Evolutionary conservation across 2,329 filamentous ascomycete species (phyloP).

Genomic region (Mollisiaceae sp.): DNA sequence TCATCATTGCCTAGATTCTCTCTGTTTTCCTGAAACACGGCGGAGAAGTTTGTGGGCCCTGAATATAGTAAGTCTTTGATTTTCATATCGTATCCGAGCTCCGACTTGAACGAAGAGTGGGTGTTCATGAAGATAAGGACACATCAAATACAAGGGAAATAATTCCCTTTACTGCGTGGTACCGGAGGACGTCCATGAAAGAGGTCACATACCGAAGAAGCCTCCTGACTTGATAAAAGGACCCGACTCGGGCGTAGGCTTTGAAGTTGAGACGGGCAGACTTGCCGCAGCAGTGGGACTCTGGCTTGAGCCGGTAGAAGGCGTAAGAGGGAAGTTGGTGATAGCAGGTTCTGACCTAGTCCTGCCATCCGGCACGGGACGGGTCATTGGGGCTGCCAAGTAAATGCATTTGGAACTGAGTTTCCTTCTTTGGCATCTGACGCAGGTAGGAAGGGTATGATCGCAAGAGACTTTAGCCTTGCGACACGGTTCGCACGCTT

Average conservation of each 20-base stretch:
- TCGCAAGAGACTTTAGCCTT: conserved; percentile 41
- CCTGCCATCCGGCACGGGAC: conserved; percentile 20
- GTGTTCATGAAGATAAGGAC: background rate
- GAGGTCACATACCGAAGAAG: conserved; percentile 27
- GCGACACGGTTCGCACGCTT: conserved; percentile 36
- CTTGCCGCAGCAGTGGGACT: background rate
- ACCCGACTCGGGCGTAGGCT: conserved; percentile 25
- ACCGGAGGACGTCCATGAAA: background rate
- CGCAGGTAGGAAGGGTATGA: conserved; percentile 36
- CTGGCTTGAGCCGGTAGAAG: conserved; percentile 17
- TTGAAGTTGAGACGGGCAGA: conserved; percentile 4
- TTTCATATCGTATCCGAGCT: background rate
- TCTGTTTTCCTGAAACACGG: conserved; percentile 40
- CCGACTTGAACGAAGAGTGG: background rate
- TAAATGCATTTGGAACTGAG: conserved; percentile 36
- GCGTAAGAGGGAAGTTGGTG: conserved; percentile 18
- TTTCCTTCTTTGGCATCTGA: conserved; percentile 37
- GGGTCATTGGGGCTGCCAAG: conserved; percentile 38
- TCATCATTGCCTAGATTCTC: conserved; percentile 36
- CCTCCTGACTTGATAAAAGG: conserved; percentile 30
- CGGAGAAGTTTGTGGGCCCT: conserved; percentile 42
- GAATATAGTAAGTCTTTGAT: conserved; percentile 19
- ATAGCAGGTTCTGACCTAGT: conserved; percentile 17
- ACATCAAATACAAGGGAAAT: background rate
- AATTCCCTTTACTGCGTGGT: background rate